Evolutionary conservation across 345 rosid species (phyloP), one percentile per base, ranked within the genome.

Genomic region (Populus pruinosa): DNA sequence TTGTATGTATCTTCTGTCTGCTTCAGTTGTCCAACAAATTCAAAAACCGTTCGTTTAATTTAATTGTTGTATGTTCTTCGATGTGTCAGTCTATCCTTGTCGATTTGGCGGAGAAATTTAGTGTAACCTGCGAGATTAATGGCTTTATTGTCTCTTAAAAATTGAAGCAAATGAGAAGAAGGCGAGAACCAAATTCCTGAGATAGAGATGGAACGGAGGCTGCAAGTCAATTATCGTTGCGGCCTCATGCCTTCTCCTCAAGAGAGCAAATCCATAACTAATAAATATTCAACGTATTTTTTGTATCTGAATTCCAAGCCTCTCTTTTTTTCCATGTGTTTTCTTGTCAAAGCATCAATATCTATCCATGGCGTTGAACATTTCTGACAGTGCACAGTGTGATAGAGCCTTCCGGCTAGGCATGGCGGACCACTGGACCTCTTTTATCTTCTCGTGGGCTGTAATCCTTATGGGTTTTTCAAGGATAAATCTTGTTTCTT

Each of bases 151-250:
- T 10, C 14, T 25, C 33, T 31, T 31, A 31, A 31, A 31, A 31
- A 31, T 31, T 27, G 41, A 33, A 55, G 31, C 35, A 71, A n/a
- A 71, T n/a, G 9, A 13, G n/a, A 21, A 31, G 43, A 69, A 66
- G 12, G 21, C 23, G n/a, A 47, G 44, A 61, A 6, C 55, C 6
- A 41, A 78, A 56, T 20, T 7, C 5, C 16, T 20, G 53, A 74
- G 31, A 29, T 69, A 31, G 35, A 72, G 77, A 70, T 80, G 79
- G 76, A 77, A 70, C 47, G 76, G 76, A 65, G 13, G 76, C 67
- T 77, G 65, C 31, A 44, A 73, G 76, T 73, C 69, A 77, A 33
- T 76, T 4, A 47, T 47, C 50, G 14, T 47, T 3, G 10, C 50
- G 1, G 50, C 14, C 50, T 4, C 18, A 3, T 47, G 50, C 17